Conservation (phyloP, 495 filamentous ascomycete genomes). For the Annulohypoxylon nitens region DNA sequence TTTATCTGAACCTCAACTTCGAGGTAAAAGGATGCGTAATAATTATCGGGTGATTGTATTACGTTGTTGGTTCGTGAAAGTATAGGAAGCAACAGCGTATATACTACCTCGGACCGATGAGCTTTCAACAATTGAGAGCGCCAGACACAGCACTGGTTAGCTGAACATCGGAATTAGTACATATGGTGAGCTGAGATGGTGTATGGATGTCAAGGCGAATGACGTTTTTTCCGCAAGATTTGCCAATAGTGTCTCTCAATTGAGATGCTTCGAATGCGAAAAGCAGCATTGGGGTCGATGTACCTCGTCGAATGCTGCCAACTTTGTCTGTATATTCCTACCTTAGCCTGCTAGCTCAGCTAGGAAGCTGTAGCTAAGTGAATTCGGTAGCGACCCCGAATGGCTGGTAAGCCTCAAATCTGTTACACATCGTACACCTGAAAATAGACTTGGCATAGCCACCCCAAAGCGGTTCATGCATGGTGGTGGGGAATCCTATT, state of each 20-base stretch:
- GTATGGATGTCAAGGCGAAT: not conserved
- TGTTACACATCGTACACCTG: slow-evolving; percentile 28
- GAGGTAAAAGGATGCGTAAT: not conserved
- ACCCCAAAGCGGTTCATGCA: slow-evolving; percentile 17
- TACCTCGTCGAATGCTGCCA: slow-evolving; percentile 21
- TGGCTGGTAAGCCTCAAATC: slow-evolving; percentile 34
- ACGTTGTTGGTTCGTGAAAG: not conserved
- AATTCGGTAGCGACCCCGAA: slow-evolving; percentile 30
- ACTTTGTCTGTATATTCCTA: not conserved
- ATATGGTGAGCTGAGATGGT: not conserved
- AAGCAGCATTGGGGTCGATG: slow-evolving; percentile 22
- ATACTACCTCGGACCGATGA: not conserved
- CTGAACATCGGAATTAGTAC: slow-evolving; percentile 2
- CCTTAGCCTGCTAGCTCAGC: slow-evolving; percentile 13
- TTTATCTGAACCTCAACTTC: not conserved
- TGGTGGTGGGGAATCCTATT: slow-evolving; percentile 10
- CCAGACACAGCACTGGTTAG: not conserved
- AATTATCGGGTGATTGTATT: slow-evolving; percentile 13
- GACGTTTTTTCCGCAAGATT: not conserved
- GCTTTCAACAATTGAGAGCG: not conserved
- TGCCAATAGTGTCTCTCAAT: slow-evolving; percentile 12
- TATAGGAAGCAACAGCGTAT: not conserved
- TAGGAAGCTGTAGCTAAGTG: slow-evolving; percentile 20
- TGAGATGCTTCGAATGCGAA: slow-evolving; percentile 15
- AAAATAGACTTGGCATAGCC: slow-evolving; percentile 40